phyloP scores from a whole-genome alignment of 257 asterid genomes.

The Jaltomata sinuosa region DNA sequence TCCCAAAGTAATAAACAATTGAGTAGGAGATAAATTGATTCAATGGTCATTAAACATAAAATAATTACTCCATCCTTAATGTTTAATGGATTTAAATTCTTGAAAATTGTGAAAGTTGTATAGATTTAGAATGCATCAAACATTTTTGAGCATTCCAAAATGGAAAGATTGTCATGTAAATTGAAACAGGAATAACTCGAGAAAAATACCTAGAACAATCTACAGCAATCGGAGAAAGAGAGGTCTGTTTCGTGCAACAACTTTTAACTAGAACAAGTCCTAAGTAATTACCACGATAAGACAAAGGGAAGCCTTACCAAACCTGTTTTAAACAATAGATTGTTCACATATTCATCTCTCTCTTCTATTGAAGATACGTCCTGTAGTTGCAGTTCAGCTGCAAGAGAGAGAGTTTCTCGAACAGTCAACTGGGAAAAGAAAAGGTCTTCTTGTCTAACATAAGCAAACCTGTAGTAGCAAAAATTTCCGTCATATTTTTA shows the following conservation, averaged over 20 bases:
- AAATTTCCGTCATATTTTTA: not conserved
- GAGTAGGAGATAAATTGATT: not conserved
- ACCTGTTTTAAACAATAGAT: conserved; percentile 70
- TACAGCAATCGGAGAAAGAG: not conserved
- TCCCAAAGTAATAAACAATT: not conserved
- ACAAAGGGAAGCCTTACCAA: conserved; percentile 47
- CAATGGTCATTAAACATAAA: not conserved
- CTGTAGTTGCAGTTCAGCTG: conserved; percentile 93
- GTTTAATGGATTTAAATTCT: not conserved
- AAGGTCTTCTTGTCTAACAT: conserved; percentile 89
- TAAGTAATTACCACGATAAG: not conserved
- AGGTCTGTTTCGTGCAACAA: not conserved
- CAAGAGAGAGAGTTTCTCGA: conserved; percentile 90
- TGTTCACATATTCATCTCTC: conserved; percentile 71
- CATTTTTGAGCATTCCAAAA: not conserved
- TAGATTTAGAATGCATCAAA: not conserved
- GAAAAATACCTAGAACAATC: not conserved
- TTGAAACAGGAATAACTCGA: not conserved
- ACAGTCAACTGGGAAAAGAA: conserved; percentile 97
- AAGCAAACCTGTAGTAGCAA: conserved; percentile 63
- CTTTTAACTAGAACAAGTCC: not conserved
- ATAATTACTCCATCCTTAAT: not conserved
- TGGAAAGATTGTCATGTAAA: not conserved
- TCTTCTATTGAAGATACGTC: conserved; percentile 59
- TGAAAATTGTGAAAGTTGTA: not conserved